Percentiles rank a stretch among this genome's conserved stretches.
phyloP scores from a whole-genome alignment of 1,284 basidiomycete genomes.

The Porphyrellus sp. region DNA sequence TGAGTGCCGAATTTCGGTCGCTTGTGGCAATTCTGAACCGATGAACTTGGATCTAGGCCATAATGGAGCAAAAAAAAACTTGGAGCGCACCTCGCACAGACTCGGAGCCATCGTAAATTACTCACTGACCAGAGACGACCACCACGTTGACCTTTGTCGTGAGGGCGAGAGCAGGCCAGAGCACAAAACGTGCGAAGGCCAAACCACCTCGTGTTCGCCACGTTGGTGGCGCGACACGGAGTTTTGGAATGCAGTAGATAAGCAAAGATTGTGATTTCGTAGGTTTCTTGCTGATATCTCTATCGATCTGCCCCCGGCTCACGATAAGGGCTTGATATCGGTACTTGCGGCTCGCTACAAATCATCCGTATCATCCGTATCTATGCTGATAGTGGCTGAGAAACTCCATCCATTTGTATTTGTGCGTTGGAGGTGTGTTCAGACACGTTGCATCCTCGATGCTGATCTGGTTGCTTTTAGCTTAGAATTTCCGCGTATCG shows the following conservation, averaged over 20 bases:
- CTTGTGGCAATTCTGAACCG: slow-evolving; percentile 51
- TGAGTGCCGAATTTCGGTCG: slow-evolving; percentile 51
- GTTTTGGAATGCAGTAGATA: slow-evolving; percentile 5
- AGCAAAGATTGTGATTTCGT: slow-evolving; percentile 2
- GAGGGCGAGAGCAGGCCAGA: slow-evolving; percentile 11
- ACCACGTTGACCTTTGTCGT: slow-evolving; percentile 9
- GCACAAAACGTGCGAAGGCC: slow-evolving; percentile 6
- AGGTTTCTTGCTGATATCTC: slow-evolving; percentile 5
- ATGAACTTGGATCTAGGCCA: slow-evolving; percentile 6
- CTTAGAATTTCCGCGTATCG: slow-evolving; percentile 15
- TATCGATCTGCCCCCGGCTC: slow-evolving; percentile 8
- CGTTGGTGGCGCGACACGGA: slow-evolving; percentile 17
- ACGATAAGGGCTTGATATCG: slow-evolving; percentile 19
- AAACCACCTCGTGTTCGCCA: slow-evolving; percentile 29
- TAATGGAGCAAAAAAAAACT: neutral
- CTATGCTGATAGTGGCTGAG: slow-evolving; percentile 19
- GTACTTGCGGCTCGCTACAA: neutral
- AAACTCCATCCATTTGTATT: slow-evolving; percentile 32
- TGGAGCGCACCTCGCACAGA: slow-evolving; percentile 30
- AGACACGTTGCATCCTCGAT: slow-evolving; percentile 30
- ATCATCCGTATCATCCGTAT: slow-evolving; percentile 16
- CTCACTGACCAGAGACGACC: slow-evolving; percentile 4
- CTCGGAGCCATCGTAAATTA: slow-evolving; percentile 28
- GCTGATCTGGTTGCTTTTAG: slow-evolving; percentile 19
- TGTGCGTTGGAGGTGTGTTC: slow-evolving; percentile 9